phyloP scores from a whole-genome alignment of 805 yeast genomes.

The Candida dajiaensis region DNA sequence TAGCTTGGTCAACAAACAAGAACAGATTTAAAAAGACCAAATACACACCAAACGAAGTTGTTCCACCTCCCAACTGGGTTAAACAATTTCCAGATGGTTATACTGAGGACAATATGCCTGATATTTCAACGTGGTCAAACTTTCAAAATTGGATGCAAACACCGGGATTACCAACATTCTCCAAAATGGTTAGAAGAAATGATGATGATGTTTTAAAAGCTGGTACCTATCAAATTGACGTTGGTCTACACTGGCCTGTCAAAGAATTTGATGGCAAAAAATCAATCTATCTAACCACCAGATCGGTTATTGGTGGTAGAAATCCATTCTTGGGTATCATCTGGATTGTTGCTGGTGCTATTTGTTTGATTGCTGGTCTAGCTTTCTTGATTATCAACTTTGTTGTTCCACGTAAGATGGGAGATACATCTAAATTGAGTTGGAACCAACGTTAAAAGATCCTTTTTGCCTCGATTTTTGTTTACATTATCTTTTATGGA shows the following conservation, averaged over 20 bases:
- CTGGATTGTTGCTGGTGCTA: constrained; percentile 72
- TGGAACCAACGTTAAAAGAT: constrained; percentile 52
- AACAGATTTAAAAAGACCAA: constrained; percentile 57
- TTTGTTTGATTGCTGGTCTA: constrained; percentile 55
- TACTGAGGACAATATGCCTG: constrained; percentile 63
- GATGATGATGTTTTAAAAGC: constrained; percentile 44
- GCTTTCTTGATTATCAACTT: constrained; percentile 47
- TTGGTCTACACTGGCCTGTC: constrained; percentile 80
- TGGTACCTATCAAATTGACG: constrained; percentile 58
- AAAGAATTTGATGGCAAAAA: constrained; percentile 61
- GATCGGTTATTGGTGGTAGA: constrained; percentile 72
- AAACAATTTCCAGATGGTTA: constrained; percentile 70
- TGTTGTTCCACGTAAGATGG: constrained; percentile 63
- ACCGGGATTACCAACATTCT: constrained; percentile 63
- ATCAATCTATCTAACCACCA: constrained; percentile 59
- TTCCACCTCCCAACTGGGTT: constrained; percentile 82
- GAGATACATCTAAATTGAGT: constrained; percentile 63
- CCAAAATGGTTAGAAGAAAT: constrained; percentile 61
- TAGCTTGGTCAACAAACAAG: constrained; percentile 69
- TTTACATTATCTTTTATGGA: background rate
- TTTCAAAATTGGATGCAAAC: constrained; percentile 87
- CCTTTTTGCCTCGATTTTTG: background rate
- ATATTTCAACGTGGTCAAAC: constrained; percentile 58
- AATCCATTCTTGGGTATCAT: constrained; percentile 65
- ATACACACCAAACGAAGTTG: constrained; percentile 54